Base-by-base conservation (phyloP, 2,329 filamentous ascomycete species). In the Arthrobotrys iridis region DNA sequence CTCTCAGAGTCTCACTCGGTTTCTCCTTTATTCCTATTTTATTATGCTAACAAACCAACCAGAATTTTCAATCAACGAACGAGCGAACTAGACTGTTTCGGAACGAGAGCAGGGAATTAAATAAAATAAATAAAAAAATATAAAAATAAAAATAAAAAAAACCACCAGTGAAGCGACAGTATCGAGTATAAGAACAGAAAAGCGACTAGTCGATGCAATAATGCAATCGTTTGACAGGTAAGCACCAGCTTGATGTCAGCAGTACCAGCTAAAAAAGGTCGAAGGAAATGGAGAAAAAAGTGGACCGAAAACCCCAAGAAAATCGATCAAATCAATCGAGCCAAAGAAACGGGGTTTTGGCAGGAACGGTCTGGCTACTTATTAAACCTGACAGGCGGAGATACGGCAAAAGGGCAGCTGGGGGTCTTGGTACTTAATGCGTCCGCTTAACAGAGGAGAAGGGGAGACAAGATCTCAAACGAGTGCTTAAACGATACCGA, bases 401-500 rank as follows among this genome's bases (percentile, higher is more conserved):
- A 11, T 60, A 48, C 48, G 58, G 26, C 15, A 70, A 55, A 50
- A 71, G 26, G 66, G 66, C 58, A 71, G 58, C 55, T 60, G 58
- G 26, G 5, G 15, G 50, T 59, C 45, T 35, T 48, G 41, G 33
- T n/a, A n/a, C n/a, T n/a, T n/a, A 62, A 70, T 70, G 13, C 11
- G n/a, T 33, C 68, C 68, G 68, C 52, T 65, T 52, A 35, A 52
- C 60, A 66, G 64, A 73, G 68, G 68, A 57, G 52, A 66, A 73
- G 52, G 66, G 43, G 37, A 45, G 50, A 20, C 50, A 55, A 46
- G 59, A 65, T 72, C 59, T 65, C 60, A 73, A 73, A 73, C 68
- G 68, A 73, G 52, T 73, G 68, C 68, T 73, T 73, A 65, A 65
- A 65, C 68, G 68, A 45, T 65, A 60, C 68, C 68, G 68, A 73